Base-by-base conservation (phyloP, 192 early-diverging fungal genomes). In the Rhizoclosmatium sp. region DNA sequence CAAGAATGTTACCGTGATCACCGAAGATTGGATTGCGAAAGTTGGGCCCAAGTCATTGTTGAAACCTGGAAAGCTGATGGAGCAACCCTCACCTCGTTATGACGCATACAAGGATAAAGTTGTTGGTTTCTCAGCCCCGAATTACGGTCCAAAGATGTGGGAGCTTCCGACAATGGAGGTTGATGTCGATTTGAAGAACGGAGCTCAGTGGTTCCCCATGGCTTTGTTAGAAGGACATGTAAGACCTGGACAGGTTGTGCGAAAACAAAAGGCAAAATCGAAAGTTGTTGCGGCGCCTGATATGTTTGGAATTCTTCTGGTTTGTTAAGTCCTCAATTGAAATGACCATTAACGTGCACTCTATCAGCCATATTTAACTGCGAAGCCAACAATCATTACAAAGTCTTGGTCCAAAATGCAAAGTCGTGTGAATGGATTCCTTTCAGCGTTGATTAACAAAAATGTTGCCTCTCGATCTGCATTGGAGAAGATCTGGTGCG, bases 11-110 rank as follows among this genome's bases (percentile, higher is more conserved):
- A 97, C 96, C 0, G 78, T 83, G 0, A 90, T 97, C 47, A 87
- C 92, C 19, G 81, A 91, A n/a, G 86, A 87, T 76, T 98, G 96
- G 97, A 87, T 99, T 59, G 88, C 92, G 1, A 91, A 88, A 21
- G 85, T 96, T 59, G 94, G 91, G 62, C 82, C 85, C 2, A 91
- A 89, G 76, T 80, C 87, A n/a, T 83, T 98, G 65, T 91, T 92
- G 75, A 87, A 89, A 16, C 90, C 86, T 69, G 90, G 92, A 40
- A 94, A 93, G 75, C 87, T 96, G 47, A 79, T 94, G 49, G 91
- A 94, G 16, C 89, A 93, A 65, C 95, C 95, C 2, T 78, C 87
- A 61, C 93, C 94, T 42, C 87, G 89, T 75, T 96, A 92, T 82
- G 81, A 80, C 47, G 46, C 76, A 2, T 61, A 42, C 41, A 47